Percentiles rank a stretch among this genome's conserved stretches.
Conservation (phyloP, 805 yeast species). For the Candida ipomoeae region DNA sequence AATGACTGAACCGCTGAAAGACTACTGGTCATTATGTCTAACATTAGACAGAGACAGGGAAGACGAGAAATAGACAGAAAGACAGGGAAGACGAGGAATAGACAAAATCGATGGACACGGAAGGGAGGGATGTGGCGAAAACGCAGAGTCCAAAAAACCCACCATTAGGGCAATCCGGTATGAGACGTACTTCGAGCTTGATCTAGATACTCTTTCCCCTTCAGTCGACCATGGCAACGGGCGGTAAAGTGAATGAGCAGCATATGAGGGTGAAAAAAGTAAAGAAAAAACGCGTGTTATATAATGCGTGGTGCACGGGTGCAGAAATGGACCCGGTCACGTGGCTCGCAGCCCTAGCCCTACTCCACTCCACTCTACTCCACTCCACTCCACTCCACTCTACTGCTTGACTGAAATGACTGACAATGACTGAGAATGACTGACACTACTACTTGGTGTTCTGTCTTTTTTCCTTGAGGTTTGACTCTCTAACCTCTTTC, state of each 20-base stretch:
- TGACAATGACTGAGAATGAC: too few species aligned
- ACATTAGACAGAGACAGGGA: too few species aligned
- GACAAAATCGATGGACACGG: too few species aligned
- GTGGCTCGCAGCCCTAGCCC: neutral
- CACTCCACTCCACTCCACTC: neutral
- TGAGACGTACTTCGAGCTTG: slow-evolving; percentile 18
- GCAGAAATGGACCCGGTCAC: neutral
- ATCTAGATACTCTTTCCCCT: slow-evolving; percentile 23
- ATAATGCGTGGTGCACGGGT: slow-evolving; percentile 11
- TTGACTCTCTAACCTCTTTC: too few species aligned
- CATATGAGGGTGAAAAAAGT: slow-evolving; percentile 15
- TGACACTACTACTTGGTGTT: too few species aligned
- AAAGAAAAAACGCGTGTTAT: neutral
- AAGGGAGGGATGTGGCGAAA: slow-evolving; percentile 27
- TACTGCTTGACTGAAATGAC: neutral
- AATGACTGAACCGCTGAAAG: too few species aligned
- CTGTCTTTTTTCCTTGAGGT: too few species aligned
- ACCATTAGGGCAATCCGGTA: slow-evolving; percentile 12
- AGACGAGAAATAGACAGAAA: too few species aligned
- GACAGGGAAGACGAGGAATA: too few species aligned
- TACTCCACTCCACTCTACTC: neutral
- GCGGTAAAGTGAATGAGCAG: slow-evolving; percentile 23
- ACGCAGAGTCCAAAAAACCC: slow-evolving; percentile 33
- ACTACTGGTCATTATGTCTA: too few species aligned
- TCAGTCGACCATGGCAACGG: slow-evolving; percentile 18